Percentiles rank a stretch among this genome's conserved stretches.
These are phyloP conservation scores for Colletotrichum cordylinicola DNA, from an alignment of 2,329 filamentous ascomycete species.

Conservation along the genomic window DNA sequence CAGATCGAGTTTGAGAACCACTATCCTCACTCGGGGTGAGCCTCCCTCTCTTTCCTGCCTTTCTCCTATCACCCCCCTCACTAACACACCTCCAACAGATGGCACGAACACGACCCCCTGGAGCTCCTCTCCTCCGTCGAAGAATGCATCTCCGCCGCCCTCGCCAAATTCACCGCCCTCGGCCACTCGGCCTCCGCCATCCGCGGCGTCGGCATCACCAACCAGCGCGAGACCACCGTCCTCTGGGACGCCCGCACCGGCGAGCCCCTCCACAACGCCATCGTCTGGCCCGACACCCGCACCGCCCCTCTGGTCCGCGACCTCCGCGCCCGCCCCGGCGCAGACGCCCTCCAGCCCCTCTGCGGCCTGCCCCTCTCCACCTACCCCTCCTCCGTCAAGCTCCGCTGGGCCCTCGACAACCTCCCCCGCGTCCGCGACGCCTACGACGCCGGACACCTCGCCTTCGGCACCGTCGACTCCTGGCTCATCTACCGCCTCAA, in stretches of 20 bases:
- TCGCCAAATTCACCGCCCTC: conserved; percentile 71
- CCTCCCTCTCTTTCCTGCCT: conserved; percentile 26
- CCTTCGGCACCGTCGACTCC: conserved; percentile 87
- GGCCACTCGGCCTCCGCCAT: conserved; percentile 74
- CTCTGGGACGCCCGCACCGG: conserved; percentile 86
- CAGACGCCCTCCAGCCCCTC: conserved; percentile 71
- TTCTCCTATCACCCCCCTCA: background rate
- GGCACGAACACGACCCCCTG: conserved; percentile 87
- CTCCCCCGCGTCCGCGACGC: conserved; percentile 72
- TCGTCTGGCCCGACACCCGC: conserved; percentile 90
- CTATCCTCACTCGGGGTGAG: conserved; percentile 85
- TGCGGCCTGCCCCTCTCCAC: conserved; percentile 87
- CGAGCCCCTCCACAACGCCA: conserved; percentile 81
- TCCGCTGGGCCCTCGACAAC: conserved; percentile 82
- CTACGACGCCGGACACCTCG: conserved; percentile 77
- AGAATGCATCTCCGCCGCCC: conserved; percentile 79
- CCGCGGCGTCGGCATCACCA: conserved; percentile 83
- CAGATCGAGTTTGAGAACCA: conserved; percentile 88
- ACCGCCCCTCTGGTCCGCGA: conserved; percentile 76
- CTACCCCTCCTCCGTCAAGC: conserved; percentile 86
- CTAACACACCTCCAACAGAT: conserved; percentile 54
- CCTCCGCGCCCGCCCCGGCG: conserved; percentile 70
- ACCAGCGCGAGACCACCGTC: conserved; percentile 87
- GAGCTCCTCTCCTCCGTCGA: conserved; percentile 79
- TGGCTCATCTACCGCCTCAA: conserved; percentile 90